These are phyloP conservation scores for Hypsizygus ulmarius DNA, from an alignment of 1,284 basidiomycete genomes.

Conservation along the genomic window DNA sequence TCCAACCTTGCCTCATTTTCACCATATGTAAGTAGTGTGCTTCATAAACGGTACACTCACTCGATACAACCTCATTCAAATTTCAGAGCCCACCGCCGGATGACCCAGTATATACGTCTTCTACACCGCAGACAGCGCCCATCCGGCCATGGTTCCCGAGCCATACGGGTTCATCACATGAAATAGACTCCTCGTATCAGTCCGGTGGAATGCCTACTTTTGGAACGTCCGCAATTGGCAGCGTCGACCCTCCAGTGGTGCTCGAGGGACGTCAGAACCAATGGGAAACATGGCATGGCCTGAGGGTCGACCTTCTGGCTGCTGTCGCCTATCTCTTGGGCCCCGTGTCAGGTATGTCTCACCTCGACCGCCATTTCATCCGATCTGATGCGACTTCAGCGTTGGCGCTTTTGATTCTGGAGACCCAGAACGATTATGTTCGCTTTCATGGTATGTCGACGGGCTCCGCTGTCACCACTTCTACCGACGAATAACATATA, in stretches of 20 bases:
- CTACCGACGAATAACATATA: constrained; percentile 26
- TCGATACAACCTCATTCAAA: not conserved
- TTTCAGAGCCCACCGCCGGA: constrained; percentile 50
- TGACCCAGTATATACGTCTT: constrained; percentile 38
- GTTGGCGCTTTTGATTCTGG: constrained; percentile 64
- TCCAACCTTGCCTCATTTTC: constrained; percentile 5
- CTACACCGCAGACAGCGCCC: constrained; percentile 19
- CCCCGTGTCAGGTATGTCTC: constrained; percentile 65
- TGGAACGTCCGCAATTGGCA: constrained; percentile 41
- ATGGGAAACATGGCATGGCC: constrained; percentile 72
- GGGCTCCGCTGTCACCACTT: not conserved
- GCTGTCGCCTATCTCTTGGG: constrained; percentile 70
- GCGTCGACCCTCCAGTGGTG: constrained; percentile 38
- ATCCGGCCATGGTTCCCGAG: constrained; percentile 58
- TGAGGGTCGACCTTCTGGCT: constrained; percentile 70
- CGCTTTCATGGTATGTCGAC: constrained; percentile 68
- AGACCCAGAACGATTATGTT: constrained; percentile 79
- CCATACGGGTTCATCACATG: constrained; percentile 28
- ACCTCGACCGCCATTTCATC: not conserved
- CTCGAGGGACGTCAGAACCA: constrained; percentile 50
- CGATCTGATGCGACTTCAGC: constrained; percentile 40
- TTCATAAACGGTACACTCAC: too few relatives aligned
- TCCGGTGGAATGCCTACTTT: constrained; percentile 66
- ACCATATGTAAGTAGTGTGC: not conserved
- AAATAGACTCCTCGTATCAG: constrained; percentile 56